Percentiles rank a stretch among this genome's conserved stretches.
Evolutionary conservation across 345 rosid species (phyloP).

Genomic region (Eucalyptus dawsonii): DNA sequence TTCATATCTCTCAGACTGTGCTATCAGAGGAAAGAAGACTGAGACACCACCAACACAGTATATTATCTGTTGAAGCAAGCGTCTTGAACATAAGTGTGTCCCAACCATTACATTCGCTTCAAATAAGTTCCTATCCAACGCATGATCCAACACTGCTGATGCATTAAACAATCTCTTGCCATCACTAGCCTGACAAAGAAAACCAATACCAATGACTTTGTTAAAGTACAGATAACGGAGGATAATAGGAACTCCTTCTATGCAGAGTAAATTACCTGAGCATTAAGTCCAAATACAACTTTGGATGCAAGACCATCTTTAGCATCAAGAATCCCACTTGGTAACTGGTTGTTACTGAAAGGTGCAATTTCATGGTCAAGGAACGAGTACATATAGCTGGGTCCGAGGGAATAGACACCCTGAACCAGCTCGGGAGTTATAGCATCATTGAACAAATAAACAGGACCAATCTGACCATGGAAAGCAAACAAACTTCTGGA

Average conservation of each 20-base stretch:
- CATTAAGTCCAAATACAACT: constrained; percentile 83
- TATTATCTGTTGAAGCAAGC: constrained; percentile 85
- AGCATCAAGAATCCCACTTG: constrained; percentile 77
- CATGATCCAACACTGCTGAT: constrained; percentile 51
- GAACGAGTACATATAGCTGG: constrained; percentile 95
- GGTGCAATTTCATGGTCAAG: constrained; percentile 65
- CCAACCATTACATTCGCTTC: constrained; percentile 73
- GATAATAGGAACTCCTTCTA: neutral
- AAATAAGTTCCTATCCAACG: constrained; percentile 54
- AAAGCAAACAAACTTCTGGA: constrained; percentile 44
- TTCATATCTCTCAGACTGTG: constrained; percentile 77
- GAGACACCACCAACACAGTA: constrained; percentile 97
- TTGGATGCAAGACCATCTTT: constrained; percentile 93
- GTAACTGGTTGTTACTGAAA: constrained; percentile 37
- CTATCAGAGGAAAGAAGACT: constrained; percentile 86
- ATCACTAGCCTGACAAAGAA: constrained; percentile 72
- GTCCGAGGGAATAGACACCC: constrained; percentile 71
- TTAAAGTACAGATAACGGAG: neutral
- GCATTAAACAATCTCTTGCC: constrained; percentile 84
- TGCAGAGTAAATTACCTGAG: constrained; percentile 48
- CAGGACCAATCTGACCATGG: constrained; percentile 91
- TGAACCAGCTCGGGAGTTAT: constrained; percentile 78
- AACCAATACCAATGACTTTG: neutral
- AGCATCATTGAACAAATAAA: constrained; percentile 75
- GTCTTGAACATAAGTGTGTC: constrained; percentile 82